phyloP scores from a whole-genome alignment of 2,329 filamentous ascomycete species.

The Xylariomycetidae sp. region DNA sequence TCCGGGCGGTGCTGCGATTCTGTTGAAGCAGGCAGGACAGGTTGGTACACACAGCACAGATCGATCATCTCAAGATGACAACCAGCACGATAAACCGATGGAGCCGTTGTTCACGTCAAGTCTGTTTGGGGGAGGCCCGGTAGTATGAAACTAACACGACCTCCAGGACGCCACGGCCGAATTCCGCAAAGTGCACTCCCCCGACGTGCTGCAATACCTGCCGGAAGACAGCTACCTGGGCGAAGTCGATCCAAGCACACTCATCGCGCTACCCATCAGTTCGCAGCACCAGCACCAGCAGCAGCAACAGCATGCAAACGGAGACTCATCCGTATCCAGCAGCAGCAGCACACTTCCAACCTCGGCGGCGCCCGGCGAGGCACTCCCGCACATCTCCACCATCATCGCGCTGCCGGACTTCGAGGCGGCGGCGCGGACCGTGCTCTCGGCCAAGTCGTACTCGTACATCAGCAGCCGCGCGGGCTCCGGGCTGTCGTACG shows the following conservation, averaged over 20 bases:
- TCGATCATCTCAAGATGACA: no score
- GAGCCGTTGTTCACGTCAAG: no score
- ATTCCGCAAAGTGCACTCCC: conserved; percentile 25
- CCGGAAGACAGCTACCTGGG: conserved; percentile 24
- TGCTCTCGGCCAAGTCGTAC: conserved; percentile 56
- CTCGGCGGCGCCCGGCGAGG: neutral
- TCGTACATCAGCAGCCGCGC: conserved; percentile 24
- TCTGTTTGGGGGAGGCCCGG: no score
- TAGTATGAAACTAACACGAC: no score
- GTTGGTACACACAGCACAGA: no score
- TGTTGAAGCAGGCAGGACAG: conserved; percentile 24
- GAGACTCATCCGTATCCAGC: neutral
- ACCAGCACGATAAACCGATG: no score
- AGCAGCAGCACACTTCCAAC: no score
- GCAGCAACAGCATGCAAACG: neutral
- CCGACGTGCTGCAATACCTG: conserved; percentile 24
- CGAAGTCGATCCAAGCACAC: conserved; percentile 19
- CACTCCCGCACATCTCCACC: conserved; percentile 21
- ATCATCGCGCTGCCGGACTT: conserved; percentile 37
- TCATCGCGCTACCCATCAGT: conserved; percentile 14
- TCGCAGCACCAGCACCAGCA: conserved; percentile 1
- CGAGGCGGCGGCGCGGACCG: conserved; percentile 39
- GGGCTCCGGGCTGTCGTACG: conserved; percentile 24
- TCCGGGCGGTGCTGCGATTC: conserved; percentile 24
- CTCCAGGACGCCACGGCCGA: conserved; percentile 26